Evolutionary conservation across 495 filamentous ascomycete genomes (phyloP).

Genomic region (Aspergillus egyptiacus): DNA sequence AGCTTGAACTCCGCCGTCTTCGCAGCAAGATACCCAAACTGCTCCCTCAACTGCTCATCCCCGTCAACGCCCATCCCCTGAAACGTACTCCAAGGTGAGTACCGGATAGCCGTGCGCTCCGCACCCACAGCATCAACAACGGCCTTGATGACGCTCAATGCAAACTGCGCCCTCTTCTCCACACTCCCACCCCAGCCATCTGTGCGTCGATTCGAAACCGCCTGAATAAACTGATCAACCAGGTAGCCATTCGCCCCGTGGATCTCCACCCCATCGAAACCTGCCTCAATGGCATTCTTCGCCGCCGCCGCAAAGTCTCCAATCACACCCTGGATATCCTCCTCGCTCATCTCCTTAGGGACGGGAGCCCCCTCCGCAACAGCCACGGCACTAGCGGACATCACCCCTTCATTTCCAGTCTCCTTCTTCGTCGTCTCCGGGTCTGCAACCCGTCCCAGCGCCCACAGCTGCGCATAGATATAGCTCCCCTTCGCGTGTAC

Average conservation of each 20-base stretch:
- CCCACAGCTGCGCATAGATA: constrained; percentile 51
- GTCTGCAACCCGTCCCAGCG: constrained; percentile 53
- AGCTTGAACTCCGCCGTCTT: constrained; percentile 51
- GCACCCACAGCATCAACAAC: constrained; percentile 60
- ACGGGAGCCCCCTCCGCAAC: constrained; percentile 11
- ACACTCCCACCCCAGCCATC: constrained; percentile 65
- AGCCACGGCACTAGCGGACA: constrained; percentile 39
- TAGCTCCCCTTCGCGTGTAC: constrained; percentile 46
- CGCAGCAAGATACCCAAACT: constrained; percentile 55
- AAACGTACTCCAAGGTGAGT: constrained; percentile 60
- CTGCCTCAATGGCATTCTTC: constrained; percentile 56
- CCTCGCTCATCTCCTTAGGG: constrained; percentile 47
- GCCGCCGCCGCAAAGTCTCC: constrained; percentile 54
- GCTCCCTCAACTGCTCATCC: constrained; percentile 57
- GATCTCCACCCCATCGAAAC: constrained; percentile 72
- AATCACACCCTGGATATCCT: constrained; percentile 54
- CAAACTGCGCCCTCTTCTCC: constrained; percentile 63
- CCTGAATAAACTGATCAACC: constrained; percentile 67
- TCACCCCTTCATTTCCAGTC: background rate
- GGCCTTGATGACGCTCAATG: constrained; percentile 56
- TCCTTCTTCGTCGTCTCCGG: constrained; percentile 32
- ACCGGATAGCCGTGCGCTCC: constrained; percentile 54
- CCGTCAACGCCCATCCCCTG: constrained; percentile 63
- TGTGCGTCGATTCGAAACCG: constrained; percentile 53
- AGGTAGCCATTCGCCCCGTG: constrained; percentile 72